These are phyloP conservation scores for Rutstroemia sp. DNA, from an alignment of 2,329 filamentous ascomycete genomes.

Conservation along the genomic window DNA sequence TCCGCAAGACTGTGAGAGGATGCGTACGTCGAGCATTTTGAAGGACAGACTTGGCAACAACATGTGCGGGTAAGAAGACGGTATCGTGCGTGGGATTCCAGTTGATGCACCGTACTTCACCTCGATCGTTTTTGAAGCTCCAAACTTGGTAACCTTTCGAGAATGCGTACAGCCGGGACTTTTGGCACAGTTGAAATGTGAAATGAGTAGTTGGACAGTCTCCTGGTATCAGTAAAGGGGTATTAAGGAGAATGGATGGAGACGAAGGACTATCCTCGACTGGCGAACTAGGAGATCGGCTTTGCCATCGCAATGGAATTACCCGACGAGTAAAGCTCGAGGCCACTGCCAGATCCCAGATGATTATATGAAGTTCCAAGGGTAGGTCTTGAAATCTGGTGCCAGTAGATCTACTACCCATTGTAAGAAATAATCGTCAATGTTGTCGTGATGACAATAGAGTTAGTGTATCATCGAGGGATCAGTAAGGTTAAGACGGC, in stretches of 20 bases:
- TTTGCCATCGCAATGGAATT: not conserved
- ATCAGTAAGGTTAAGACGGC: too few relatives aligned
- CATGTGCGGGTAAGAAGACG: not conserved
- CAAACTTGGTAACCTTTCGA: not conserved
- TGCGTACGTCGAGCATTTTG: not conserved
- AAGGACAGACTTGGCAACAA: not conserved
- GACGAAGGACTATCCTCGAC: not conserved
- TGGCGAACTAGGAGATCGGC: not conserved
- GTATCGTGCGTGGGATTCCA: not conserved
- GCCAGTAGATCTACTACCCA: too few relatives aligned
- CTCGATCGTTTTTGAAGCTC: not conserved
- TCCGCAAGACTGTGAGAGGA: not conserved
- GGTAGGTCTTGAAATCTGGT: not conserved
- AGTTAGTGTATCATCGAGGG: too few relatives aligned
- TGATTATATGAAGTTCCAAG: not conserved
- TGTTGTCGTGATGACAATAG: too few relatives aligned
- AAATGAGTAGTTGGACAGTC: not conserved
- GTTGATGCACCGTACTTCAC: not conserved
- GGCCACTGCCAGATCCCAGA: not conserved
- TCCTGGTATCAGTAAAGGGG: not conserved
- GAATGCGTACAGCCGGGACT: not conserved
- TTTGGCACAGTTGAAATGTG: not conserved
- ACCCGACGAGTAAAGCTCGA: not conserved
- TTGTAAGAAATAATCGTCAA: too few relatives aligned
- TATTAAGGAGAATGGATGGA: not conserved